Evolutionary conservation across 805 yeast species (phyloP).

Genomic region (Wickerhamomyces strasburgensis): DNA sequence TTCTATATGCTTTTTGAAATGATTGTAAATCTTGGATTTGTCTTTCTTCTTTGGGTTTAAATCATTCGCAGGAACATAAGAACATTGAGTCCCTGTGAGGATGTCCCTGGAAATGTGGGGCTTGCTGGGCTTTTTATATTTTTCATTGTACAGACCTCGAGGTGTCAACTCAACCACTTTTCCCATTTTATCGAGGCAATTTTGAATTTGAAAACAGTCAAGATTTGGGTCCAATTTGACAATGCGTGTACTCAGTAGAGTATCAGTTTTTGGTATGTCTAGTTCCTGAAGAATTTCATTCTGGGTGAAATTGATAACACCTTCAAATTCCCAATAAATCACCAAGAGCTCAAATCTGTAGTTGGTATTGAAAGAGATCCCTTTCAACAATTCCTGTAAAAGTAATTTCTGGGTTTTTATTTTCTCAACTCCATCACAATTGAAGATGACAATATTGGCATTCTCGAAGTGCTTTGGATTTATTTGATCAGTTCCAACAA

Average conservation of each 20-base stretch:
- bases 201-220: conserved; percentile 20
- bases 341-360: conserved; percentile 30
- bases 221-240: conserved; percentile 27
- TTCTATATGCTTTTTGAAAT: conserved; percentile 1
- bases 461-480: conserved; percentile 24
- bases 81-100: no score
- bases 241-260: conserved; percentile 27
- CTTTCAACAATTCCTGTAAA: conserved; percentile 31
- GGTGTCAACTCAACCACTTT: conserved; percentile 26
- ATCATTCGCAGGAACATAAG: no score
- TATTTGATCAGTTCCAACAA: conserved; percentile 24
- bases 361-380: conserved; percentile 30
- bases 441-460: conserved; percentile 32
- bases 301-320: conserved; percentile 23
- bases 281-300: conserved; percentile 29
- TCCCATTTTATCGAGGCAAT: conserved; percentile 22
- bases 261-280: conserved; percentile 22
- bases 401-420: conserved; percentile 25
- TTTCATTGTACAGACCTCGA: conserved; percentile 28
- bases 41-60: not conserved
- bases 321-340: conserved; percentile 36
- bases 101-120: no score
- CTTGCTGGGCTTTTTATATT: conserved; percentile 7
- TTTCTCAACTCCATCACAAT: conserved; percentile 32
- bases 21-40: not conserved